These are phyloP conservation scores for Diplocarpon rosae DNA, from an alignment of 2,329 filamentous ascomycete genomes.

Conservation along the genomic window DNA sequence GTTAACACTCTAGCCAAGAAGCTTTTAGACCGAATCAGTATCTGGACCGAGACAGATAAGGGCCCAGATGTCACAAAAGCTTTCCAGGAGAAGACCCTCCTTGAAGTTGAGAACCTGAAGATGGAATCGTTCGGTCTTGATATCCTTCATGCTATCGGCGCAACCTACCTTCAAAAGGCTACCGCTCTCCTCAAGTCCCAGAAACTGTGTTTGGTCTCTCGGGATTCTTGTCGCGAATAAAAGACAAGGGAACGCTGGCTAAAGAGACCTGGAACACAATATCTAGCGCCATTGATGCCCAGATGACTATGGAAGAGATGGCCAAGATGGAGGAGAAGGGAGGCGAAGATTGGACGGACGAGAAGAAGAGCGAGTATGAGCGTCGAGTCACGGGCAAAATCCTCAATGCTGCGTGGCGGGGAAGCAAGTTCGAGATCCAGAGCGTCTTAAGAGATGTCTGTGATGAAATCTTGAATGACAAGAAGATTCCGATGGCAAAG, in stretches of 20 bases:
- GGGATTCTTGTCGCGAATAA: conserved; percentile 86
- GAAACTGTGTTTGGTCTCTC: conserved; percentile 92
- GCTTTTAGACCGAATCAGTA: conserved; percentile 75
- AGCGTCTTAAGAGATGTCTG: conserved; percentile 90
- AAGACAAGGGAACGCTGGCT: conserved; percentile 91
- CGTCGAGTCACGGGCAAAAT: conserved; percentile 96
- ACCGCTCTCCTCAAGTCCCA: conserved; percentile 84
- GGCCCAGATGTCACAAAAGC: conserved; percentile 70
- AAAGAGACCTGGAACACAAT: conserved; percentile 99
- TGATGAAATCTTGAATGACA: conserved; percentile 71
- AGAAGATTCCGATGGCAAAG: conserved; percentile 72
- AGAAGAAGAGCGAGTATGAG: conserved; percentile 93
- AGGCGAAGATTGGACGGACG: conserved; percentile 96
- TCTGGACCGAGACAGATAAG: conserved; percentile 98
- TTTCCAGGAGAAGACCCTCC: conserved; percentile 86
- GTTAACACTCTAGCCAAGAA: conserved; percentile 77
- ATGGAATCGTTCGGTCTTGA: conserved; percentile 98
- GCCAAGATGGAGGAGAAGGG: conserved; percentile 88
- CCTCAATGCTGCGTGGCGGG: conserved; percentile 88
- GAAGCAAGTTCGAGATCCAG: conserved; percentile 96
- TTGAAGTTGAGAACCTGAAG: conserved; percentile 96
- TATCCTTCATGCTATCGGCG: conserved; percentile 87
- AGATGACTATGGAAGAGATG: conserved; percentile 99
- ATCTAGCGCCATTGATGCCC: conserved; percentile 87
- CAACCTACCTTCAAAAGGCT: conserved; percentile 81